Base-by-base conservation (phyloP, 192 early-diverging fungal genomes). In the Powellomyces hirtus region DNA sequence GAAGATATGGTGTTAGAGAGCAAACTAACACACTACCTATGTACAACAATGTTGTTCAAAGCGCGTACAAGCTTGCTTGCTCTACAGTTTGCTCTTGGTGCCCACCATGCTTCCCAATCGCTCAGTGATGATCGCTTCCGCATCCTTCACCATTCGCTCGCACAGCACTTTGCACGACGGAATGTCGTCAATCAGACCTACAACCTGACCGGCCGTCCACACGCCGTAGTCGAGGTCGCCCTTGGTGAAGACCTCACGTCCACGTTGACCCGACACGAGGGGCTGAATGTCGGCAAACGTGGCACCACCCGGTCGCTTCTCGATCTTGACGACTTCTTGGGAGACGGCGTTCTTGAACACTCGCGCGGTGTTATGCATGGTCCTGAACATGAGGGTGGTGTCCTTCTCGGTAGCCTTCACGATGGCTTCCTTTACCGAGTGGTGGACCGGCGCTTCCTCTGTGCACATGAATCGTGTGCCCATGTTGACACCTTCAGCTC, bases 401-500 rank as follows among this genome's bases (percentile, higher is more conserved):
- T 81, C 75, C 26, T 82, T 76, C 60, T 92, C 91, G 36, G 81
- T 74, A 0, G 84, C 89, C 20, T 80, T 72, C 38, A 91, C 90
- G 64, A 92, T 90, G 33, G 75, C 74, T 55, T 89, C 76, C 77
- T 92, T 92, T 78, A 91, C 84, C 71, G 88, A 85, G 34, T 86
- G 69, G 75, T 91, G 89, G 51, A 90, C 86, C 35, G 88, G 89
- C 3, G 86, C 57, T 64, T 92, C 91, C 36, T 79, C 74, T 0
- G 90, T 90, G 76, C 87, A 88, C 88, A 92, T 85, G 83, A 92
- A 92, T n/a, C 91, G 88, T 14, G 91, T 92, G 44, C 91, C 90
- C 87, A 89, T 90, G 59, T 90, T 90, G 65, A 91, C 75, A 49
- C 89, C 89, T 70, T 83, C 72, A 16, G 72, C 75, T 8, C 83